Evolutionary conservation across 805 yeast genomes (phyloP), one percentile per base, ranked within the genome.

Genomic region (Pichia rugopelliculosa): DNA sequence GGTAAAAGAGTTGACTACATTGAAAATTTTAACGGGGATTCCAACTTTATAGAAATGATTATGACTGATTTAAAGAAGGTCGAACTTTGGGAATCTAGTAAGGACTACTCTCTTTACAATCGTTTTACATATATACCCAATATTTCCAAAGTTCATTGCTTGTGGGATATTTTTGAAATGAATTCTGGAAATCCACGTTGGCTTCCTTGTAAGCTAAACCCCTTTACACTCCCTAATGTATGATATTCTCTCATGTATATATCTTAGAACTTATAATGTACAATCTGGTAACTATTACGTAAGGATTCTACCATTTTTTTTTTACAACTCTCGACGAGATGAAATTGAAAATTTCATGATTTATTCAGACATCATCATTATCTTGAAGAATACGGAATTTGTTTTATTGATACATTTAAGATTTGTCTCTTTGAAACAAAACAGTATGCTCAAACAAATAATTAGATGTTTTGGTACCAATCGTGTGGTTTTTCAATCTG

Each of bases 401-500:
- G 6, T 11, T n/a, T 18, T 25, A 25, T 25, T 25, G 27, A 18
- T 30, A n/a, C 6, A 17, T 30, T 30, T 30, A 6, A 2, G 18
- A 5, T 15, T 15, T 30, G 5, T 5, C 18, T n/a, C n/a, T 7
- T 13, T 23, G 37, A 17, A 12, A 40, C 11, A 40, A 18, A 8
- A 22, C n/a, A 25, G 22, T 3, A 52, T 44, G 51, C 40, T 44
- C 13, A 47, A 36, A 37, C 43, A 39, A 13, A 4, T 27, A 9
- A 9, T 52, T 17, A 60, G 66, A 39, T 40, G 44, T 3, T 57
- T 62, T 39, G 50, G 58, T 37, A 53, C 57, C 10, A 25, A 55
- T 3, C 33, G 56, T 10, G 43, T 46, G 24, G 21, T 39, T 7
- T 46, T 60, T 6, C 57, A 66, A 53, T 79, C 82, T 10, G 73